Base-by-base conservation (phyloP, 1,284 basidiomycete genomes). In the Pseudomicrostroma phylloplanum region DNA sequence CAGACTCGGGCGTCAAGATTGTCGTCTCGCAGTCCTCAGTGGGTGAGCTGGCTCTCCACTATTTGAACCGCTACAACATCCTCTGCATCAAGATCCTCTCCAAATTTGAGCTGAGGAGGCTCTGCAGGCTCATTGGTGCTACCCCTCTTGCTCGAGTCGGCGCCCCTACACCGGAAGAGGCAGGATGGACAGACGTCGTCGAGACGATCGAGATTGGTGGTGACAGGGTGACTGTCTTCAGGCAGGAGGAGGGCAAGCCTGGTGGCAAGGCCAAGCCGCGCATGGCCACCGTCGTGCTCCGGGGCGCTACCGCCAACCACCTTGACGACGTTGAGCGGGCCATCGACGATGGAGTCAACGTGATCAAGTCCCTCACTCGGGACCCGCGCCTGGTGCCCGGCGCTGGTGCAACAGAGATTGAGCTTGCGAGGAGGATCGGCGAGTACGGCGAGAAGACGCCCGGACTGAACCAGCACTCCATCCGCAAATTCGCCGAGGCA, bases 151-250 rank as follows among this genome's bases (percentile, higher is more conserved):
- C 96, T 4, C 88, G 96, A 54, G 85, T 98, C 63, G 96, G 96
- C 61, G 91, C 93, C 0, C 94, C 96, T 1, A 94, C 91, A 19
- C 86, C 92, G 0, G 96, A 99, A 80, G 96, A 99, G 82, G 92
- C 91, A 6, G 96, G 96, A 42, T 88, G 85, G 76, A 86, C 96
- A 68, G 94, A 98, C 78, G 84, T 96, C 25, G 89, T 97, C 76
- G 93, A 98, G 83, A 91, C 90, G 41, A 88, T 89, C 65, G 96
- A 99, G 81, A 90, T 98, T 71, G 96, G 96, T 54, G 96, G 96
- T 6, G 96, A 99, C 82, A 88, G 94, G 57, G 96, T 97, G 42
- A 97, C 93, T 1, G 93, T 98, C 0, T 86, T 99, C 70, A 85
- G 94, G 51, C 96, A 98, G 80, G 78, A 72, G 83, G 72, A 76